phyloP scores from a whole-genome alignment of 495 filamentous ascomycete genomes.

The Aspergillus sparsus region DNA sequence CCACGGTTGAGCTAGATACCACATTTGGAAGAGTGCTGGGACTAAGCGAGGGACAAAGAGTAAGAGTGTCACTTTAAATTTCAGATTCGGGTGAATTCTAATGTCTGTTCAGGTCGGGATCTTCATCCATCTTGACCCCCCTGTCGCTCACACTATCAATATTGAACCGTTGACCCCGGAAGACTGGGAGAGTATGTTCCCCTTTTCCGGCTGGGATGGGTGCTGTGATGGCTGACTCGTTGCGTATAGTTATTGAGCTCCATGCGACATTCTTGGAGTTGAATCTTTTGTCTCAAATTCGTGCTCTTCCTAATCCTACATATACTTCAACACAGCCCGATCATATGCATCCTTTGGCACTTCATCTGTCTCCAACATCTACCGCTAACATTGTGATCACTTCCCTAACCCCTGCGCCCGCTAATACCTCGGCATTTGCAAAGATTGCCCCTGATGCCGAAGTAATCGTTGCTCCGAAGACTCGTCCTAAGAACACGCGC shows the following conservation, averaged over 20 bases:
- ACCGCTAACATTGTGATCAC: slow-evolving; percentile 88
- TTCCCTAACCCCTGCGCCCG: slow-evolving; percentile 70
- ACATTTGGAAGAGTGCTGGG: slow-evolving; percentile 84
- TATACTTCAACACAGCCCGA: slow-evolving; percentile 53
- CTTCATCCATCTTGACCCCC: slow-evolving; percentile 82
- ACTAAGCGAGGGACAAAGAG: slow-evolving; percentile 80
- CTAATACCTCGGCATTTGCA: slow-evolving; percentile 73
- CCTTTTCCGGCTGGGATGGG: not conserved
- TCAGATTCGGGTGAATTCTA: slow-evolving; percentile 19
- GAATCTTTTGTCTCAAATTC: slow-evolving; percentile 89
- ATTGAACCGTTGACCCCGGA: slow-evolving; percentile 93
- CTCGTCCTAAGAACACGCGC: slow-evolving; percentile 58
- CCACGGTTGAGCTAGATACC: slow-evolving; percentile 83
- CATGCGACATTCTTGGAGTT: slow-evolving; percentile 94
- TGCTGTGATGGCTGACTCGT: slow-evolving; percentile 11
- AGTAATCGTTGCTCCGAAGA: slow-evolving; percentile 94
- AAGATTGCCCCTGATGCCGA: slow-evolving; percentile 93
- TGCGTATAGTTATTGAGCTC: slow-evolving; percentile 76
- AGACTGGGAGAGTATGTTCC: slow-evolving; percentile 81
- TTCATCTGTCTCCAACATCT: slow-evolving; percentile 93
- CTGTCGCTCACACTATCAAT: slow-evolving; percentile 85
- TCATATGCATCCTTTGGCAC: slow-evolving; percentile 74
- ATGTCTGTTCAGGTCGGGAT: slow-evolving; percentile 57
- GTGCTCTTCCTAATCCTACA: slow-evolving; percentile 83
- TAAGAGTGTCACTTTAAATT: slow-evolving; percentile 40